These are phyloP conservation scores for Yamadazyma triangularis DNA, from an alignment of 1,139 yeast species.

Conservation along the genomic window DNA sequence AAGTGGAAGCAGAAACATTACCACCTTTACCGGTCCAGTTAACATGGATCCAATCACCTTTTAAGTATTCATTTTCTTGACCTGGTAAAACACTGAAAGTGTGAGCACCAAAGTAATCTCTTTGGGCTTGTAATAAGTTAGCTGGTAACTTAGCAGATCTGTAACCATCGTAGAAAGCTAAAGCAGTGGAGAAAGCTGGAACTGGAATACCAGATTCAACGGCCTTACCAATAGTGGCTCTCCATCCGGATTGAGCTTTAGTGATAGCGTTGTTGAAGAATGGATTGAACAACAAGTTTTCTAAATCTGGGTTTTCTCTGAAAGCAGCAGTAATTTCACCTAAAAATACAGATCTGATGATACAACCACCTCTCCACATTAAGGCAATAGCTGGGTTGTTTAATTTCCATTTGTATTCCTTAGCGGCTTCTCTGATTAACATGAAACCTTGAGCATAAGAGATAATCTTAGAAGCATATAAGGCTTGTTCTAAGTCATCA, in stretches of 20 bases:
- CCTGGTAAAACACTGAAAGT: constrained; percentile 95
- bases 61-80: constrained; percentile 67
- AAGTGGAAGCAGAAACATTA: constrained; percentile 90
- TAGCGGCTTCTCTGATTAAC: constrained; percentile 98
- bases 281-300: constrained; percentile 91
- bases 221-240: constrained; percentile 77
- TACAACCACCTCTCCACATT: constrained; percentile 99
- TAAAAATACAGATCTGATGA: constrained; percentile 96
- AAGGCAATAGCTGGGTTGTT: constrained; percentile 98
- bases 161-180: constrained; percentile 98
- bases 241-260: constrained; percentile 96
- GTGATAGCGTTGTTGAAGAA: constrained; percentile 89
- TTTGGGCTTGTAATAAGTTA: constrained; percentile 97
- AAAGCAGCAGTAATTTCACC: constrained; percentile 96
- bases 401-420: constrained; percentile 93
- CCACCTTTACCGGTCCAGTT: constrained; percentile 99
- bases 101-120: constrained; percentile 99
- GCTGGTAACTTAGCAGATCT: constrained; percentile 96
- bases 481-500: constrained; percentile 95
- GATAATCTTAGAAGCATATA: constrained; percentile 97
- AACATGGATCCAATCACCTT: constrained; percentile 85
- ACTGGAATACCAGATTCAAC: constrained; percentile 89
- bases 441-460: constrained; percentile 99
- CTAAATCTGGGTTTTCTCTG: constrained; percentile 89
- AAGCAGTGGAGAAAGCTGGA: constrained; percentile 96